A percentile compares a stretch with the other conserved stretches of the same genome.
These are phyloP conservation scores for Sporothrix luriei DNA, from an alignment of 2,329 filamentous ascomycete genomes.

Conservation along the genomic window DNA sequence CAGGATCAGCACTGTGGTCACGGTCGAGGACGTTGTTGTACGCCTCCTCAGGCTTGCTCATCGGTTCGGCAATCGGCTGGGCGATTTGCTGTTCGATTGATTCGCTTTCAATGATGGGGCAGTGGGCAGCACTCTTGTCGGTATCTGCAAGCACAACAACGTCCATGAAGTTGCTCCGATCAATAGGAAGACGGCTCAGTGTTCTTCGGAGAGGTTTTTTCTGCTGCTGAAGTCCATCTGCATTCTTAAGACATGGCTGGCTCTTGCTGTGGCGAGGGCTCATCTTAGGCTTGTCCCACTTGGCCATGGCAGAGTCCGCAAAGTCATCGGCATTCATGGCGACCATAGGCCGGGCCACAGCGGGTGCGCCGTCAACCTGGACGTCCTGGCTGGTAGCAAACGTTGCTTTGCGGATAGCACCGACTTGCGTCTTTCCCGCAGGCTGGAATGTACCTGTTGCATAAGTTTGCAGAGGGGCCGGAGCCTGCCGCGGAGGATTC, in stretches of 20 bases:
- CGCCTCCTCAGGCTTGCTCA: not conserved
- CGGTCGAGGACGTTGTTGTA: not conserved
- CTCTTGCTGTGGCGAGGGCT: conserved; percentile 56
- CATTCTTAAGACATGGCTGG: conserved; percentile 54
- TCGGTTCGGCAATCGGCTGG: not conserved
- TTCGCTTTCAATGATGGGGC: not conserved
- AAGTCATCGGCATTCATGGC: conserved; percentile 13
- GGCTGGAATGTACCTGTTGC: not conserved
- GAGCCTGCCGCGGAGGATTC: not conserved
- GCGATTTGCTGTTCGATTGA: not conserved
- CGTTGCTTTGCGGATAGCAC: conserved; percentile 23
- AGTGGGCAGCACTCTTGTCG: not conserved
- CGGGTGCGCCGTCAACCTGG: not conserved
- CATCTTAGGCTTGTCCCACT: conserved; percentile 35
- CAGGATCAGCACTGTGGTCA: not conserved
- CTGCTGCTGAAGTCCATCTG: conserved; percentile 29
- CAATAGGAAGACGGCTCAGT: conserved; percentile 34
- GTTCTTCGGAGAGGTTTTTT: conserved; percentile 34
- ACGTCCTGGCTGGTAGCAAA: conserved; percentile 21
- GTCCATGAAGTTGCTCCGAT: conserved; percentile 26
- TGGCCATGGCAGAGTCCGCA: not conserved
- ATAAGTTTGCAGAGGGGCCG: not conserved
- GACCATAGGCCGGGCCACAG: conserved; percentile 12
- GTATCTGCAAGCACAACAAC: conserved; percentile 26
- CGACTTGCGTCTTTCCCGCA: not conserved